phyloP scores from a whole-genome alignment of 352 stramenopile species.

The Aphanomyces cochlioides region DNA sequence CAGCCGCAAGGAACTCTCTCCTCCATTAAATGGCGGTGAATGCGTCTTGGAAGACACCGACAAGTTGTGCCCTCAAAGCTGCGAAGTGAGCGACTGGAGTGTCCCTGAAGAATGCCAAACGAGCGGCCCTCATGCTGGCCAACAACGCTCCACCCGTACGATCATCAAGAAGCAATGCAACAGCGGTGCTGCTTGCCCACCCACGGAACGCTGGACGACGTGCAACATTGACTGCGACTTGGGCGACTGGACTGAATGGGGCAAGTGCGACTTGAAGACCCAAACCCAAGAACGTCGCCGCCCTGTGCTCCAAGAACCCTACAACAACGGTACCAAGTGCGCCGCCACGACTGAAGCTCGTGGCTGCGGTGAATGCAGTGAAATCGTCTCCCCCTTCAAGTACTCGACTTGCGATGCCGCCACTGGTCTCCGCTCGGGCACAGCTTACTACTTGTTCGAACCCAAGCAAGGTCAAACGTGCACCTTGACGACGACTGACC shows the following conservation, averaged over 20 bases:
- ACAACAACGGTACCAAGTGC: conserved; percentile 16
- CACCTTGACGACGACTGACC: background rate
- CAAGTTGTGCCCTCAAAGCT: background rate
- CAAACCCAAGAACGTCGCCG: conserved; percentile 46
- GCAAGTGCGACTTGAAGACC: conserved; percentile 44
- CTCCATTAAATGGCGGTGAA: background rate
- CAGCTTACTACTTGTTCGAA: background rate
- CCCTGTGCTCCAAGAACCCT: conserved; percentile 32
- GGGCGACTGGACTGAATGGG: conserved; percentile 47
- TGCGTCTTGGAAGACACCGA: conserved; percentile 11
- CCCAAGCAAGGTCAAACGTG: background rate
- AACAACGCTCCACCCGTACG: background rate
- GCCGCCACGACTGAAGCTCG: background rate
- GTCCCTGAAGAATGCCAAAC: background rate
- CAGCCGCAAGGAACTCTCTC: conserved; percentile 3
- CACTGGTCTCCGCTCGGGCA: conserved; percentile 9
- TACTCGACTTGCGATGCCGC: conserved; percentile 9
- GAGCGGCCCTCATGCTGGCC: background rate
- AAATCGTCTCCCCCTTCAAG: conserved; percentile 2
- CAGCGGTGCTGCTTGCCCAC: conserved; percentile 36
- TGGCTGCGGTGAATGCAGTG: conserved; percentile 9
- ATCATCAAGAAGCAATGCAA: conserved; percentile 38
- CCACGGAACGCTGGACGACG: conserved; percentile 31
- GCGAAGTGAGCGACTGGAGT: conserved; percentile 22
- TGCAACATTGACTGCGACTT: conserved; percentile 53